Evolutionary conservation across 768 basidiomycete species (phyloP).

Genomic region (Pisolithus tinctorius): DNA sequence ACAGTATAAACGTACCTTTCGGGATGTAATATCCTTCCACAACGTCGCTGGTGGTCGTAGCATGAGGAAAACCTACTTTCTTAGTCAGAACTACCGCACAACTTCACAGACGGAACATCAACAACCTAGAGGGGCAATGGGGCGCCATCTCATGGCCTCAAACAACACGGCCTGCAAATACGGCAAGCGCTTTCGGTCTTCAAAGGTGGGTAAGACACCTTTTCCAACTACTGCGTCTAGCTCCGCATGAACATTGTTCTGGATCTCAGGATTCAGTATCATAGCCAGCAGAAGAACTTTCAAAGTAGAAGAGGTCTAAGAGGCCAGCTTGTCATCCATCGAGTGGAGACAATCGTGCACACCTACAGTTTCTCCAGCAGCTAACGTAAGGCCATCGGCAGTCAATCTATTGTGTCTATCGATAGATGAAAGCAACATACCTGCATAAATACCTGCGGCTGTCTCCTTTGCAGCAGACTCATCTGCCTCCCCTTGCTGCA

Average conservation of each 20-base stretch:
- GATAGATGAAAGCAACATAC: no score
- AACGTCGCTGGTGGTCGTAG: constrained; percentile 13
- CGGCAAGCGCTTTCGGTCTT: constrained; percentile 18
- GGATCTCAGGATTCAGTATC: constrained; percentile 20
- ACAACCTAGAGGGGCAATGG: constrained; percentile 16
- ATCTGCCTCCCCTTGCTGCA: no score
- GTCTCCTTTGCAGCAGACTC: no score
- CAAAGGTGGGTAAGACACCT: constrained; percentile 15
- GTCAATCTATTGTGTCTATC: no score
- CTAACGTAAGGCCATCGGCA: constrained; percentile 15
- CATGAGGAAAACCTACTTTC: constrained; percentile 16
- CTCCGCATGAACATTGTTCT: constrained; percentile 19
- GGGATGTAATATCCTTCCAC: constrained; percentile 21
- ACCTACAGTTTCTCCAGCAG: constrained; percentile 22
- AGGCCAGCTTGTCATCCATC: background rate
- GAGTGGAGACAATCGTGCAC: background rate
- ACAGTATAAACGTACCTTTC: constrained; percentile 9
- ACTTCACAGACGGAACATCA: background rate
- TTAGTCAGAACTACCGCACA: background rate
- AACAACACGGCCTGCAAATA: constrained; percentile 19
- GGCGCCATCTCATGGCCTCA: constrained; percentile 20
- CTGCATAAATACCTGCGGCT: no score
- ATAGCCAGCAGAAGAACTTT: constrained; percentile 21
- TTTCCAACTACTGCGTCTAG: constrained; percentile 17
- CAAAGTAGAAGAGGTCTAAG: constrained; percentile 16